Conservation (phyloP, 352 stramenopile species). For the Phytopythium kandeliae region DNA sequence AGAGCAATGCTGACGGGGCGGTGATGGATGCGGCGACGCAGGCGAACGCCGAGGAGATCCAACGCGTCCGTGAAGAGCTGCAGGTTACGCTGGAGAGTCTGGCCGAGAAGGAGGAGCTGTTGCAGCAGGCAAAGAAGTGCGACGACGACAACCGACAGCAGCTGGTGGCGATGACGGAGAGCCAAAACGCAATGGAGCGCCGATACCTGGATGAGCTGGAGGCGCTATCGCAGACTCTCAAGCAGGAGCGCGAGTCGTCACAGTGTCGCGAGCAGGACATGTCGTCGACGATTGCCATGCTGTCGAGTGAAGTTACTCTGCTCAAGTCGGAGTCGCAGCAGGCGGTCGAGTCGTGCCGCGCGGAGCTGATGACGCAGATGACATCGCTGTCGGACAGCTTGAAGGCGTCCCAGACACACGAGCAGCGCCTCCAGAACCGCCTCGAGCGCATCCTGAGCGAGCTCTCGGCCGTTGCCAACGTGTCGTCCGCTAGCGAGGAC, state of each 20-base stretch:
- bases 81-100: constrained; percentile 17
- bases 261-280: constrained; percentile 34
- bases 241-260: constrained; percentile 39
- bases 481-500: constrained; percentile 4
- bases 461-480: constrained; percentile 26
- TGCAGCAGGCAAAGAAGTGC: constrained; percentile 25
- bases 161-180: constrained; percentile 33
- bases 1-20: constrained; percentile 17
- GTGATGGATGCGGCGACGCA: constrained; percentile 23
- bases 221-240: constrained; percentile 30
- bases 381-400: constrained; percentile 23
- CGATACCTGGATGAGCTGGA: constrained; percentile 35
- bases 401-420: constrained; percentile 31
- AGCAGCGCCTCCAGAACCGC: constrained; percentile 41
- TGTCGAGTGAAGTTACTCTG: constrained; percentile 27
- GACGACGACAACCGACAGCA: constrained; percentile 31
- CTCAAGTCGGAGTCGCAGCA: constrained; percentile 28
- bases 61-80: constrained; percentile 4
- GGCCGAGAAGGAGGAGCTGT: constrained; percentile 19
- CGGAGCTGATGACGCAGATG: constrained; percentile 22
- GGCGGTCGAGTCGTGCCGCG: constrained; percentile 14
- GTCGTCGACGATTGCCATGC: constrained; percentile 21
- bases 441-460: constrained; percentile 39
- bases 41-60: constrained; percentile 19
- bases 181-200: constrained; percentile 38